Conservation (phyloP, 2,329 filamentous ascomycete genomes). For the Trichoderma brevicompactum region DNA sequence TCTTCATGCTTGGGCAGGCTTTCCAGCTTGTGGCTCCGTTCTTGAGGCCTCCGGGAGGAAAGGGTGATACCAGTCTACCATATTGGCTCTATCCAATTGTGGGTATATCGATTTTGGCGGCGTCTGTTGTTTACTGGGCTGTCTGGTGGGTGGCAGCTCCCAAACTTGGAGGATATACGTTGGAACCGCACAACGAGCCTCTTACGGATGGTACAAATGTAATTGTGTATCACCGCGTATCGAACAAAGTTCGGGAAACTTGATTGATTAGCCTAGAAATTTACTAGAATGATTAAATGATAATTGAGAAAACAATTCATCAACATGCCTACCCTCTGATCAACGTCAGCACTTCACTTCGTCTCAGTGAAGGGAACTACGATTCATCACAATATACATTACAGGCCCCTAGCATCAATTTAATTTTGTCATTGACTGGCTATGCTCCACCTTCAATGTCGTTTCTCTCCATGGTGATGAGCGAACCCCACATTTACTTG, state of each 20-base stretch:
- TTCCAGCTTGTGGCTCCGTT: constrained; percentile 35
- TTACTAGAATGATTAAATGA: not conserved
- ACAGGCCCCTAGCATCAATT: no score
- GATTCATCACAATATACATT: no score
- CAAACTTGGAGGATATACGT: constrained; percentile 31
- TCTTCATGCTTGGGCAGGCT: constrained; percentile 33
- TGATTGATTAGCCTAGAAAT: not conserved
- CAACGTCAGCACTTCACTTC: no score
- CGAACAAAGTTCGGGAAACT: constrained; percentile 13
- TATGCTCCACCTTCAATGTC: no score
- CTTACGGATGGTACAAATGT: constrained; percentile 34
- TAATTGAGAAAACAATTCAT: not conserved
- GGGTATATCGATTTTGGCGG: constrained; percentile 31
- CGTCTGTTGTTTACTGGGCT: constrained; percentile 34
- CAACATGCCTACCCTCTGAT: no score
- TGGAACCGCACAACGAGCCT: constrained; percentile 34
- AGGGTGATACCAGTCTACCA: constrained; percentile 33
- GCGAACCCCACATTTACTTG: no score
- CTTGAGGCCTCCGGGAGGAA: constrained; percentile 31
- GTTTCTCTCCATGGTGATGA: no score
- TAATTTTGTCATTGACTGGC: no score
- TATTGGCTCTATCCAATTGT: constrained; percentile 36
- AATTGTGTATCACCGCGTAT: constrained; percentile 32
- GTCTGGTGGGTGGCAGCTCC: constrained; percentile 34
- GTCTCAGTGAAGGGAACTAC: no score